Base-by-base conservation (phyloP, 2,329 filamentous ascomycete genomes). In the Aspergillus nomiae region DNA sequence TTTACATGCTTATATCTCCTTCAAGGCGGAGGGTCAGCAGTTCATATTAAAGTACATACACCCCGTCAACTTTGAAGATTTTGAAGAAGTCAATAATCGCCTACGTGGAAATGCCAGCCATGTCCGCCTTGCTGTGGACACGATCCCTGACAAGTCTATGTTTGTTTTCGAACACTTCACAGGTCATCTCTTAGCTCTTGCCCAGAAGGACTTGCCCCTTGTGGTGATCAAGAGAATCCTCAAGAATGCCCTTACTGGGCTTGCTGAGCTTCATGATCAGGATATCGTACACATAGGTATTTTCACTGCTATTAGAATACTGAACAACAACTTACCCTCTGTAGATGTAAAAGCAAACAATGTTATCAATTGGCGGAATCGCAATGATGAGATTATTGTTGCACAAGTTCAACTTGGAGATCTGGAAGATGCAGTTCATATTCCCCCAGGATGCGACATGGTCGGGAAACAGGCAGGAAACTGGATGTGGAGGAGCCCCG, bases 121-220 rank as follows among this genome's bases (percentile, higher is more conserved):
- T 66, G 64, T 82, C 55, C 76, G 80, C 41, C 73, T 76, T 5
- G 61, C 77, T 21, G 70, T 76, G 50, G 81, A 83, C 67, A 79
- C 77, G 45, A 73, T 82, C 63, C 80, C 81, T 8, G 77, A 80
- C 24, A 71, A 79, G 64, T 78, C 76, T 34, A 80, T 82, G 72
- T 82, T 83, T 64, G 77, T 82, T 63, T 83, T 80, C 60, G 76
- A 78, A 62, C 82, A 82, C 70, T 71, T 81, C 64, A 76, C 72
- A 6, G 78, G 79, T 56, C 72, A 83, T 71, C 73, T 83, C 21
- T 75, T 83, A 61, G 73, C 72, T 64, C 76, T 83, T 63, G 77
- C 71, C 58, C 78, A 79, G 66, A 78, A 78, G 67, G 72, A 80
- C 56, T 61, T 82, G 28, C 69, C 79, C 10, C 62, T 79, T 48